Evolutionary conservation across 2,329 filamentous ascomycete species (phyloP).

Genomic region (Fulvia fulva): DNA sequence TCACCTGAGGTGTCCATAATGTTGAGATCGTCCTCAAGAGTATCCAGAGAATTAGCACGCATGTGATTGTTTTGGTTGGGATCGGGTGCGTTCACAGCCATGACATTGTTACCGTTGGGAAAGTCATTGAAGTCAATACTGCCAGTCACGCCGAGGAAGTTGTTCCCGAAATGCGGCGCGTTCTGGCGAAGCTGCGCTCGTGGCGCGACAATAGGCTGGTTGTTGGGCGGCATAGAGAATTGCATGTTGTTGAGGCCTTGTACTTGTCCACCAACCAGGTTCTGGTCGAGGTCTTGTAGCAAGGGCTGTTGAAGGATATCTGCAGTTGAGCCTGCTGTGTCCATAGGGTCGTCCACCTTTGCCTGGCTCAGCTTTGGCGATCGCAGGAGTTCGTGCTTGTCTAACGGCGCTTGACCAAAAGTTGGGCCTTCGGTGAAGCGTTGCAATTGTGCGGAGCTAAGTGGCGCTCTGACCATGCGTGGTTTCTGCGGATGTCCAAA

Average conservation of each 20-base stretch:
- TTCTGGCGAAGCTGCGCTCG: conserved; percentile 3
- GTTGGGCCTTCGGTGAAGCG: conserved; percentile 31
- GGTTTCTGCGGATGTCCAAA: conserved; percentile 30
- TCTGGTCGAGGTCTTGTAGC: conserved; percentile 5
- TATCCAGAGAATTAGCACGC: conserved; percentile 27
- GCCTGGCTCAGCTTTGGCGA: conserved; percentile 26
- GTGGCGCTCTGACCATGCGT: conserved; percentile 29
- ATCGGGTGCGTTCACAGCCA: conserved; percentile 3
- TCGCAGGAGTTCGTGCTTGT: conserved; percentile 32
- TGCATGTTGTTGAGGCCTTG: neutral
- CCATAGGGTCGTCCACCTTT: conserved; percentile 16
- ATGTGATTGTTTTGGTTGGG: conserved; percentile 19
- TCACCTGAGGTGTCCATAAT: conserved; percentile 38
- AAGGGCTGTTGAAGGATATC: conserved; percentile 11
- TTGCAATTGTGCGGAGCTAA: conserved; percentile 33
- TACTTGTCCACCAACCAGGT: neutral
- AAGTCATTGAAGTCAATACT: conserved; percentile 18
- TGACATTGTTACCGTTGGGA: conserved; percentile 1
- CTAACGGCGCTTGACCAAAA: conserved; percentile 32
- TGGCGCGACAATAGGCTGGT: conserved; percentile 9
- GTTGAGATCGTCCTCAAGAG: conserved; percentile 18
- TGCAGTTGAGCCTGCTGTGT: conserved; percentile 5
- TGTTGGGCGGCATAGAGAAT: neutral
- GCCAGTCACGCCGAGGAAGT: conserved; percentile 8
- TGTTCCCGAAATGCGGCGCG: conserved; percentile 11